phyloP scores from a whole-genome alignment of 2,329 filamentous ascomycete genomes.

The Aureobasidium namibiae region DNA sequence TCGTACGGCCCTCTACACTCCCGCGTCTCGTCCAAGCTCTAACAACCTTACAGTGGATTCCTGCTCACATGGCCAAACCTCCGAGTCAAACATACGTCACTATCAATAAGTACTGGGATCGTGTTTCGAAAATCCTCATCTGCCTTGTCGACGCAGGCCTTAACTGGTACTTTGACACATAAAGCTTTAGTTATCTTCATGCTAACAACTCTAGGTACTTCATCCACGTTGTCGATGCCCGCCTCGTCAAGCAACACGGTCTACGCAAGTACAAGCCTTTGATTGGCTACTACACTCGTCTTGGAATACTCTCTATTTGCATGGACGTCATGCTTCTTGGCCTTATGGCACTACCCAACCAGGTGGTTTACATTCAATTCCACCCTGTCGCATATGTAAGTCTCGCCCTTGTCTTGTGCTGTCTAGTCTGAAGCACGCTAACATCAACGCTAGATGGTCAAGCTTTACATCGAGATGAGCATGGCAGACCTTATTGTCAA shows the following conservation, averaged over 20 bases:
- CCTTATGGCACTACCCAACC: slow-evolving; percentile 11
- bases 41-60: slow-evolving; percentile 25
- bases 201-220: no score
- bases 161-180: slow-evolving; percentile 35
- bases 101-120: slow-evolving; percentile 33
- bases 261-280: slow-evolving; percentile 45
- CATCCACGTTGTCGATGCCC: slow-evolving; percentile 39
- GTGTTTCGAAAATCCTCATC: slow-evolving; percentile 31
- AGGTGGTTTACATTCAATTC: slow-evolving; percentile 39
- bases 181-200: no score
- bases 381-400: slow-evolving; percentile 28
- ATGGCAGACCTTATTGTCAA: slow-evolving; percentile 44
- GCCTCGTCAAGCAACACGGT: slow-evolving; percentile 39
- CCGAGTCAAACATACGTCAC: slow-evolving; percentile 21
- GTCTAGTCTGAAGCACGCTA: neutral
- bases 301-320: slow-evolving; percentile 42
- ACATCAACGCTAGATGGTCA: slow-evolving; percentile 33
- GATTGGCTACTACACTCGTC: slow-evolving; percentile 42
- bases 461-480: slow-evolving; percentile 45
- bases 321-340: slow-evolving; percentile 34
- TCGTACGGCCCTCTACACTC: slow-evolving; percentile 11
- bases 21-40: neutral
- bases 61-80: slow-evolving; percentile 28
- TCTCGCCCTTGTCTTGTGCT: neutral
- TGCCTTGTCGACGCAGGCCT: slow-evolving; percentile 29